These are phyloP conservation scores for Triticum turgidum DNA, from an alignment of 176 grass and related monocot species.

Conservation along the genomic window DNA sequence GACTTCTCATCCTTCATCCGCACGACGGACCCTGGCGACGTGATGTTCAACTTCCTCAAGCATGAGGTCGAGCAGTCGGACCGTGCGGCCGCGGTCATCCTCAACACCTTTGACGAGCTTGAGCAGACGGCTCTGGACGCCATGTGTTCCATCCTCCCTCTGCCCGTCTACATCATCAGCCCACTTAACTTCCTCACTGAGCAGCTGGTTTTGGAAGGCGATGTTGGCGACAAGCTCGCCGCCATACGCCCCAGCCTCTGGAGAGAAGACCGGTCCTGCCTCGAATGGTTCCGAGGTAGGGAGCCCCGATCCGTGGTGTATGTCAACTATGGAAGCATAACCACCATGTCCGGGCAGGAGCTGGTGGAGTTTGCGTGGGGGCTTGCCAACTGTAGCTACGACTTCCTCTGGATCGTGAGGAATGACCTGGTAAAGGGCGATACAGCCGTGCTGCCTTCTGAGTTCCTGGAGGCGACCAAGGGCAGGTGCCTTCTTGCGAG, in stretches of 20 bases:
- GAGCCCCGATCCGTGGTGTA: neutral
- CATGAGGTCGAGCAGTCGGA: neutral
- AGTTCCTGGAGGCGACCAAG: neutral
- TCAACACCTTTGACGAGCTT: neutral
- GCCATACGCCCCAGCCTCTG: neutral
- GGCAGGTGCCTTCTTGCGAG: neutral
- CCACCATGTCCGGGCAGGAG: neutral
- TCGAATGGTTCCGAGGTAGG: neutral
- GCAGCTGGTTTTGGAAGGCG: neutral
- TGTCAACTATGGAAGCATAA: neutral
- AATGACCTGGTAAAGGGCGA: neutral
- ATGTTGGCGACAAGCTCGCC: neutral
- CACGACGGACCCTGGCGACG: neutral
- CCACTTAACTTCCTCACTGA: neutral
- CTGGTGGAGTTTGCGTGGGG: neutral
- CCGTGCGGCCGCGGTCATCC: neutral
- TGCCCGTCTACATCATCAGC: neutral
- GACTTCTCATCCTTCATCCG: neutral
- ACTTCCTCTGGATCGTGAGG: neutral
- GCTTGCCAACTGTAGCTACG: neutral
- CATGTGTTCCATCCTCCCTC: neutral
- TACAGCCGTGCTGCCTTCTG: neutral
- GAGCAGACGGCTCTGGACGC: neutral
- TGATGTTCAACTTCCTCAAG: neutral
- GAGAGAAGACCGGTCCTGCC: neutral